Evolutionary conservation across 768 basidiomycete species (phyloP).

Genomic region (Boletus rex-veris): DNA sequence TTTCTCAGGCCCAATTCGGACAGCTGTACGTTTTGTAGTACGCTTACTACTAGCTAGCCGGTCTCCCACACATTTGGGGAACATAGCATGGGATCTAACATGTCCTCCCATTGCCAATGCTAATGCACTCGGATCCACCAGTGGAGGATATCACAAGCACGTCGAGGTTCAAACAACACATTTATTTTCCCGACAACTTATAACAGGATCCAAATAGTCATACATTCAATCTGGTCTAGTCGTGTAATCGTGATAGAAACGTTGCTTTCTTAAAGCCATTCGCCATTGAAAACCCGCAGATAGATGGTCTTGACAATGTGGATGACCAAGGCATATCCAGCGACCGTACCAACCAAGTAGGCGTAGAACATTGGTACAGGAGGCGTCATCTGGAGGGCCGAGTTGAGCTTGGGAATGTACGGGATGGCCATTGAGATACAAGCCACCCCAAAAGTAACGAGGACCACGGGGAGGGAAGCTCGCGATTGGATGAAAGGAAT

Average conservation of each 20-base stretch:
- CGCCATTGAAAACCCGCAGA: constrained; percentile 26
- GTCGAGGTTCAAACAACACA: too few relatives aligned
- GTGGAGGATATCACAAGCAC: too few relatives aligned
- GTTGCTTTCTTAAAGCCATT: constrained; percentile 23
- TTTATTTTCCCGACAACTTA: neutral
- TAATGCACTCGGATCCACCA: too few relatives aligned
- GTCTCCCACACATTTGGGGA: too few relatives aligned
- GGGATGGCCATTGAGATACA: constrained; percentile 33
- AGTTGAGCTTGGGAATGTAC: constrained; percentile 31
- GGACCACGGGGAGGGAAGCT: constrained; percentile 25
- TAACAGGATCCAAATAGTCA: neutral
- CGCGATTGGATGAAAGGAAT: constrained; percentile 32
- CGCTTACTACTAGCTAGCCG: too few relatives aligned
- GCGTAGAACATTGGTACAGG: constrained; percentile 28
- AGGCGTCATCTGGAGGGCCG: constrained; percentile 26
- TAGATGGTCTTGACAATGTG: constrained; percentile 29
- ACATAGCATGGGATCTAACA: too few relatives aligned
- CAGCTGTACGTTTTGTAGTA: too few relatives aligned
- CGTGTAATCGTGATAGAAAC: neutral
- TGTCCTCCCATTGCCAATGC: too few relatives aligned
- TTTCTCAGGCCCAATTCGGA: too few relatives aligned
- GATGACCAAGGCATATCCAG: constrained; percentile 23
- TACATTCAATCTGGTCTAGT: neutral
- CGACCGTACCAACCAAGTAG: constrained; percentile 22
- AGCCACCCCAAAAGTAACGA: constrained; percentile 31